phyloP scores from a whole-genome alignment of 2,329 filamentous ascomycete species.

The Colletotrichum destructivum region DNA sequence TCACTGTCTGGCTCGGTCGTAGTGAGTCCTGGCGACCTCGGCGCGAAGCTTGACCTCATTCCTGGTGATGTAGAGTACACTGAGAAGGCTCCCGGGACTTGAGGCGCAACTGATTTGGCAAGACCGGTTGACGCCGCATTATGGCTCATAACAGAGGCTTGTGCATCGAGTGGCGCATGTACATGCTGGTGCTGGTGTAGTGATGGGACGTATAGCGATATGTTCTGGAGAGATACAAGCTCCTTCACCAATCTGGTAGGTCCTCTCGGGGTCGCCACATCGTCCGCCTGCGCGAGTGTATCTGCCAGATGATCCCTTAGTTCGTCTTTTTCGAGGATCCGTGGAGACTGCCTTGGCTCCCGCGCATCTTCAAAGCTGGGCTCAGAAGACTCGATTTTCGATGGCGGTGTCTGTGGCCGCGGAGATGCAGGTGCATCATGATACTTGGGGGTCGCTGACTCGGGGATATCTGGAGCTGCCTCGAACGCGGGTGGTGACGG shows the following conservation, averaged over 20 bases:
- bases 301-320: background rate
- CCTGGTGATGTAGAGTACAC: conserved; percentile 51
- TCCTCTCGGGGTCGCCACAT: conserved; percentile 65
- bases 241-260: conserved; percentile 71
- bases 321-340: background rate
- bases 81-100: conserved; percentile 75
- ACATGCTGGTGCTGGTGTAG: conserved; percentile 63
- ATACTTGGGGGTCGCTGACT: background rate
- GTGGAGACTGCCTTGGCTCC: background rate
- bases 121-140: conserved; percentile 49
- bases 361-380: background rate
- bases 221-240: conserved; percentile 63
- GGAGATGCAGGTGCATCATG: background rate
- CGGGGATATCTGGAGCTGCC: background rate
- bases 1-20: conserved; percentile 41
- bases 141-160: conserved; percentile 49
- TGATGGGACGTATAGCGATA: conserved; percentile 71
- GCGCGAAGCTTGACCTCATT: conserved; percentile 25
- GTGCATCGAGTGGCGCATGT: conserved; percentile 51
- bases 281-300: conserved; percentile 51
- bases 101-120: conserved; percentile 59
- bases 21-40: conserved; percentile 11
- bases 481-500: conserved; percentile 13
- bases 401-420: conserved; percentile 30
- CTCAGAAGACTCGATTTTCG: conserved; percentile 40